Base-by-base conservation (phyloP, 192 early-diverging fungal genomes). In the Coemansia sp. region DNA sequence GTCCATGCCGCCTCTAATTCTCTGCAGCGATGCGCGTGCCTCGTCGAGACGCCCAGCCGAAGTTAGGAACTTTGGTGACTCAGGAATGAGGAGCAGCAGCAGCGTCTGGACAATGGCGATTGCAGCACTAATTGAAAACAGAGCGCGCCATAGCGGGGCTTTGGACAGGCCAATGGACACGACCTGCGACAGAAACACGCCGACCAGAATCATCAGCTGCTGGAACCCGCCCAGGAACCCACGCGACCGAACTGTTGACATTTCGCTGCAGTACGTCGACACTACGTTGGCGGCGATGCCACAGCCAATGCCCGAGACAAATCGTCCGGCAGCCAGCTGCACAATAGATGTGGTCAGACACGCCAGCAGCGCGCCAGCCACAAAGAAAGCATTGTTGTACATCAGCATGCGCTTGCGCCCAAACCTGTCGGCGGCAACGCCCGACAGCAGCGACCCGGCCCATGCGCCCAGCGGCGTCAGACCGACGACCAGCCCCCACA, bases 201-300 rank as follows among this genome's bases (percentile, higher is more conserved):
- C 94, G 9, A 85, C 50, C 8, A 94, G 88, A 56, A 94, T 92
- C 37, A 89, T 88, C 55, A 94, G 70, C 77, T 96, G 94, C 73
- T 93, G 93, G 65, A 90, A 82, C 14, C 88, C 83, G 69, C 87
- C 93, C 32, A 94, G 82, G 37, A 84, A 74, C 0, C 94, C 94
- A 7, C 92, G 81, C 22, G 84, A 68, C 12, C 73, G 69, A 43
- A 84, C 70, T 2, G 94, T 90, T 3, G 88, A 83, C 20, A 89
- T 78, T 57, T 94, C 94, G 57, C 87, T 83, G 48, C 94, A 84
- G 73, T 92, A 94, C 47, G 87, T 87, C 2, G 94, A 92, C 9
- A 91, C 87, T 24, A 92, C 85, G 14, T 93, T 93, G 24, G 85
- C 83, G 0, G 75, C 85, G 18, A 87, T 75, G 14, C 94, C 94